These are phyloP conservation scores for Dactylorhiza incarnata DNA, from an alignment of 106 monocot genomes.

Conservation along the genomic window DNA sequence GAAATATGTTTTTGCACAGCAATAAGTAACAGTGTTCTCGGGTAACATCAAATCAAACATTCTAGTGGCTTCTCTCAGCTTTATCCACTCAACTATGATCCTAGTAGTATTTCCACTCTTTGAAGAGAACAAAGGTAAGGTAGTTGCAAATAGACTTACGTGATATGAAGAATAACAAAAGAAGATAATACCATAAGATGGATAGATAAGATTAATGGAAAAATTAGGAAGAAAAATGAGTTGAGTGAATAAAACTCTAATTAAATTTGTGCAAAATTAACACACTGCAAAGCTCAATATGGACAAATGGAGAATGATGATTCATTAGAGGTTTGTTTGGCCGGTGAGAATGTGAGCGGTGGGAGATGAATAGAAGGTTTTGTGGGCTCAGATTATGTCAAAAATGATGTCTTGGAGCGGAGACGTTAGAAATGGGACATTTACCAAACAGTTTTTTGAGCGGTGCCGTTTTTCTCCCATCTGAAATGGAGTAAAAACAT, in stretches of 20 bases:
- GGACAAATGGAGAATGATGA: not conserved
- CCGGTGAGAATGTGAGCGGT: too few species aligned
- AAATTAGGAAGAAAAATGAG: not conserved
- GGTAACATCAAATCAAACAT: not conserved
- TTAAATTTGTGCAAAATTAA: not conserved
- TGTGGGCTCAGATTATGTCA: too few species aligned
- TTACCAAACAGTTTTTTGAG: too few species aligned
- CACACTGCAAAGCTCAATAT: not conserved
- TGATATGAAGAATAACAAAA: not conserved
- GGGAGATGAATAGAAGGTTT: too few species aligned
- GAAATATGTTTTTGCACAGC: not conserved
- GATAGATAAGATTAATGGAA: not conserved
- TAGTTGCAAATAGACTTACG: not conserved
- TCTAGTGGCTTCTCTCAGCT: not conserved
- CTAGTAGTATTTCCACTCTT: not conserved
- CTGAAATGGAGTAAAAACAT: too few species aligned
- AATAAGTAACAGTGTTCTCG: not conserved
- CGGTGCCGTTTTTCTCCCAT: too few species aligned
- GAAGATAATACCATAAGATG: not conserved
- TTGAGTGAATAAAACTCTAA: not conserved
- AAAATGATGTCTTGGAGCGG: too few species aligned
- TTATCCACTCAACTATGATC: not conserved
- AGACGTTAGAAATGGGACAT: too few species aligned
- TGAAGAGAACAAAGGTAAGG: not conserved
- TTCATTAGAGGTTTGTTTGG: too few species aligned